These are phyloP conservation scores for Hevea brasiliensis DNA, from an alignment of 345 rosid genomes.

Conservation along the genomic window DNA sequence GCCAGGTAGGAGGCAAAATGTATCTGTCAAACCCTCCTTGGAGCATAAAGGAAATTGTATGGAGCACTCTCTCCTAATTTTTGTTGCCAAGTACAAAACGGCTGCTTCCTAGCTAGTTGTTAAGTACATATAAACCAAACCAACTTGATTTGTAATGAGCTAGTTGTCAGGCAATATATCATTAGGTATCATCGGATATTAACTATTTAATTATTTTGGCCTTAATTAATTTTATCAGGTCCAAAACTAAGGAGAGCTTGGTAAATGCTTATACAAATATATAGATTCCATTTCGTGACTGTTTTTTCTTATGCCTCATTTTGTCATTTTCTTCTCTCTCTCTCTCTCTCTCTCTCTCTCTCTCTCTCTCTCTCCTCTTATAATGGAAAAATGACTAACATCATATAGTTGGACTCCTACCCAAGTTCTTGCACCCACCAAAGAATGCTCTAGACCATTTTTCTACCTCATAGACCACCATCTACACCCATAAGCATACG, in stretches of 20 bases:
- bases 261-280: not conserved
- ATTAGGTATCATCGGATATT: not conserved
- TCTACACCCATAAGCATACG: not conserved
- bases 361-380: not conserved
- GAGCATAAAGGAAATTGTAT: no score
- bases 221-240: no score
- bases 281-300: constrained; percentile 15
- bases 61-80: not conserved
- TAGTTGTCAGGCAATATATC: not conserved
- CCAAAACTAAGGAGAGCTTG: not conserved
- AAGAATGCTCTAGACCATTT: not conserved
- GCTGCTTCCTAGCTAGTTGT: not conserved
- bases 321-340: constrained; percentile 24
- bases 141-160: not conserved
- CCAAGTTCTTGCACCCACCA: not conserved
- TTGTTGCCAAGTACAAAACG: not conserved
- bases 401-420: not conserved
- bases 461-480: not conserved
- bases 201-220: no score
- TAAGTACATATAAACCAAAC: not conserved
- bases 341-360: not conserved
- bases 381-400: not conserved
- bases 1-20: no score
- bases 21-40: no score
- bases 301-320: constrained; percentile 11